Percentiles rank a stretch among this genome's conserved stretches.
phyloP scores from a whole-genome alignment of 2,329 filamentous ascomycete genomes.

The Biscogniauxia mediterranea region DNA sequence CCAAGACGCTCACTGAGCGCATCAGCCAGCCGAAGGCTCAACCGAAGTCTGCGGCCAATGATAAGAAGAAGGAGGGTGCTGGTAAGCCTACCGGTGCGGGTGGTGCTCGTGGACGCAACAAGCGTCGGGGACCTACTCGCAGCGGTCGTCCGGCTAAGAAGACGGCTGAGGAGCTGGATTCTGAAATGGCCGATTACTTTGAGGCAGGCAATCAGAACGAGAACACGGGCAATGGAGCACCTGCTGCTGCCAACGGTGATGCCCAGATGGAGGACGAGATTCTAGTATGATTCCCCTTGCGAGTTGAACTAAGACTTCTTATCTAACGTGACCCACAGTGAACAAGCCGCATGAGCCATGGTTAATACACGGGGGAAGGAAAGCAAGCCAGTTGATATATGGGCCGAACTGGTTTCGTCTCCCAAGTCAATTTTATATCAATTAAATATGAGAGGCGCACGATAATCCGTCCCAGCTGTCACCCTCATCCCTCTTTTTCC shows the following conservation, averaged over 20 bases:
- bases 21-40: slow-evolving; percentile 72
- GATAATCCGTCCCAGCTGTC: neutral
- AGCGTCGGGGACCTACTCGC: slow-evolving; percentile 46
- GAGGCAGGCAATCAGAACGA: slow-evolving; percentile 47
- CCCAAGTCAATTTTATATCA: slow-evolving; percentile 2
- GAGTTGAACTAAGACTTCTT: neutral
- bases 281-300: slow-evolving; percentile 18
- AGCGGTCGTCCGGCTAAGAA: slow-evolving; percentile 73
- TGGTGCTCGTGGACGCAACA: slow-evolving; percentile 48
- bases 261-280: slow-evolving; percentile 68
- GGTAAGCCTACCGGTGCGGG: slow-evolving; percentile 43
- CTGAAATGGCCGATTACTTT: slow-evolving; percentile 98
- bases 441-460: neutral
- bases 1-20: slow-evolving; percentile 77
- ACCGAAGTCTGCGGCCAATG: slow-evolving; percentile 76
- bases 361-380: neutral
- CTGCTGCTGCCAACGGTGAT: slow-evolving; percentile 49
- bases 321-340: slow-evolving; percentile 6
- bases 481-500: neutral
- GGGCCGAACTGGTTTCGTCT: slow-evolving; percentile 1
- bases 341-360: slow-evolving; percentile 6
- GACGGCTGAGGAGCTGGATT: slow-evolving; percentile 92
- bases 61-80: slow-evolving; percentile 60
- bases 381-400: neutral
- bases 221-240: slow-evolving; percentile 45